A percentile compares a stretch with the other conserved stretches of the same genome.
Evolutionary conservation across 306 rosid genomes (phyloP).

Genomic region (Ochetophila trinervis): DNA sequence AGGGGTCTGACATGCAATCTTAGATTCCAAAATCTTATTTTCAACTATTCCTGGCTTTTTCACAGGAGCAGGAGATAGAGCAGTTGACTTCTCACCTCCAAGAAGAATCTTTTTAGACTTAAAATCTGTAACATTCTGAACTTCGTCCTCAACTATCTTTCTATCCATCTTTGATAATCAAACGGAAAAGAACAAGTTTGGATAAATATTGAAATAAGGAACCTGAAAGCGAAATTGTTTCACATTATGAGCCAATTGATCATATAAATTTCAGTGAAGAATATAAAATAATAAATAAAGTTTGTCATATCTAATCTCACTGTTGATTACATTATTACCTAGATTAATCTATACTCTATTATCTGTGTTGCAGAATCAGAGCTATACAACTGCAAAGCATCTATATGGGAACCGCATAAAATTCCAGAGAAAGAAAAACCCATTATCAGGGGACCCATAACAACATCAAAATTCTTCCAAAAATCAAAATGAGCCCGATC

Average conservation of each 20-base stretch:
- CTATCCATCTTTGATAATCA: neutral
- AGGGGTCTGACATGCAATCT: constrained; percentile 48
- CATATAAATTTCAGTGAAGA: neutral
- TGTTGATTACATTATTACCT: too few relatives aligned
- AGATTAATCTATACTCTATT: too few relatives aligned
- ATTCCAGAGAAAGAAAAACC: too few relatives aligned
- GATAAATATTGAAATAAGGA: neutral
- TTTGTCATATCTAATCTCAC: too few relatives aligned
- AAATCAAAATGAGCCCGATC: too few relatives aligned
- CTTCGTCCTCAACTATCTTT: neutral
- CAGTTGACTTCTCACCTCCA: constrained; percentile 27
- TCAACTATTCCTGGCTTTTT: neutral
- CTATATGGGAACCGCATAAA: too few relatives aligned
- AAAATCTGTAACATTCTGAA: neutral
- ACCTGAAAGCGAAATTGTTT: constrained; percentile 1
- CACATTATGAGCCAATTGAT: neutral
- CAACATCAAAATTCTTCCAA: too few relatives aligned
- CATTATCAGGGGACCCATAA: too few relatives aligned
- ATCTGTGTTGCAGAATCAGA: too few relatives aligned
- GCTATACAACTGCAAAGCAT: too few relatives aligned
- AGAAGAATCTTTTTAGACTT: constrained; percentile 1
- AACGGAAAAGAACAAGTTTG: neutral
- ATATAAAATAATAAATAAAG: neutral
- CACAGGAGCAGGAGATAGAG: neutral
- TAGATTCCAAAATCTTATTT: constrained; percentile 5